Percentiles rank a stretch among this genome's conserved stretches.
Evolutionary conservation across 2,329 filamentous ascomycete genomes (phyloP).

Genomic region (Monosporascus sp.): DNA sequence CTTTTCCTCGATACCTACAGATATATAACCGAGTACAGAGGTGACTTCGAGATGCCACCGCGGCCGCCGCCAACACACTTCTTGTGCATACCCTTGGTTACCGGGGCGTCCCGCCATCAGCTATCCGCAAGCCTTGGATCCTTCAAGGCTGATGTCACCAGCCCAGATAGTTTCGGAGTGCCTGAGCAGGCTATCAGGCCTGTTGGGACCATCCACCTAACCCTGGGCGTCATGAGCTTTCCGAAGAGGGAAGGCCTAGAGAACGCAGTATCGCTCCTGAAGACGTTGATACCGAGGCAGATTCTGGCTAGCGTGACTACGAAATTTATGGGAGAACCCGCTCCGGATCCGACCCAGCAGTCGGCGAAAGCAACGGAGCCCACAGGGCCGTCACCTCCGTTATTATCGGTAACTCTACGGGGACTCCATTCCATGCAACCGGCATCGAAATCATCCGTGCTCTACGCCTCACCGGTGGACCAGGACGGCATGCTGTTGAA

Average conservation of each 20-base stretch:
- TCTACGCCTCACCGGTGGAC: constrained; percentile 61
- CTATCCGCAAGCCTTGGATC: constrained; percentile 55
- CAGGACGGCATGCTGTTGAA: constrained; percentile 40
- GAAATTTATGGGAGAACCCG: not conserved
- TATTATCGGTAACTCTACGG: constrained; percentile 41
- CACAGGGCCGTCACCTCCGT: constrained; percentile 4
- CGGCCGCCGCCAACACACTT: constrained; percentile 60
- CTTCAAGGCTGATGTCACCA: constrained; percentile 56
- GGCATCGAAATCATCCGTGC: constrained; percentile 48
- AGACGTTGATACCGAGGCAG: constrained; percentile 31
- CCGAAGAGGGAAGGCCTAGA: constrained; percentile 39
- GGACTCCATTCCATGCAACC: constrained; percentile 60
- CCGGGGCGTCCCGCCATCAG: constrained; percentile 52
- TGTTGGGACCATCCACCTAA: constrained; percentile 76
- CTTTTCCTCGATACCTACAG: no score
- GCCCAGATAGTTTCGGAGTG: constrained; percentile 40
- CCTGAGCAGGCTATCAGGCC: constrained; percentile 67
- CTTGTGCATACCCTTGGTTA: constrained; percentile 68
- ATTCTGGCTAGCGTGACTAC: constrained; percentile 27
- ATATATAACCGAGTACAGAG: not conserved
- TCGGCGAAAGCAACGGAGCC: constrained; percentile 11
- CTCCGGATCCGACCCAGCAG: not conserved
- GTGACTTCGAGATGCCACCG: constrained; percentile 26
- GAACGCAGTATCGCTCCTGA: constrained; percentile 35
- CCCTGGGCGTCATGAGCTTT: constrained; percentile 80